Conservation (phyloP, 2,329 filamentous ascomycete genomes). For the Phoma sp. region DNA sequence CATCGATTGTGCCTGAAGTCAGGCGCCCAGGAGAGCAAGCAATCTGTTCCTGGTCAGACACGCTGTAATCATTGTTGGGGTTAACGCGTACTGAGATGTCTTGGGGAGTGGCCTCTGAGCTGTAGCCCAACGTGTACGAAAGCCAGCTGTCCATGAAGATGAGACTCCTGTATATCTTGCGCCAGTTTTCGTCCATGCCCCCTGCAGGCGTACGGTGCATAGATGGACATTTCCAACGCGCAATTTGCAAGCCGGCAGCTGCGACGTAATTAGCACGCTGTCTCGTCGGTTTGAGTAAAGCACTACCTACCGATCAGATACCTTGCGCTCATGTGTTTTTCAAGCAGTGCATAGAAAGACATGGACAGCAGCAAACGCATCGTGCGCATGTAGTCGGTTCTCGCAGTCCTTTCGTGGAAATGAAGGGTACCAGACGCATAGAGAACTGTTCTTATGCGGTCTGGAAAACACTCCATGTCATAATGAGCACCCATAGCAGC, state of each 20-base stretch:
- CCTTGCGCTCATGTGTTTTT: constrained; percentile 50
- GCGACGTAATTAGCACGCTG: constrained; percentile 7
- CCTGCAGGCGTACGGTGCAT: constrained; percentile 7
- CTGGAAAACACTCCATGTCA: constrained; percentile 45
- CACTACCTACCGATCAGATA: constrained; percentile 45
- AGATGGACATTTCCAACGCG: constrained; percentile 40
- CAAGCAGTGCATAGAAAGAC: constrained; percentile 47
- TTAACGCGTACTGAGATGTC: constrained; percentile 37
- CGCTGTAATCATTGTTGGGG: neutral
- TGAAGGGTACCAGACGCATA: constrained; percentile 46
- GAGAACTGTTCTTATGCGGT: constrained; percentile 37
- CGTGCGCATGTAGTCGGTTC: constrained; percentile 41
- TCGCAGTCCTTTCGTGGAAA: constrained; percentile 43
- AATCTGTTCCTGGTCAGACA: constrained; percentile 32
- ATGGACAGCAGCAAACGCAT: constrained; percentile 47
- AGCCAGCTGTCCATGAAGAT: constrained; percentile 52
- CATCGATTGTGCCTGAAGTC: constrained; percentile 32
- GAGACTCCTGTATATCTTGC: constrained; percentile 43
- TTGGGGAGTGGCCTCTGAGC: constrained; percentile 37
- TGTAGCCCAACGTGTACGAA: constrained; percentile 48
- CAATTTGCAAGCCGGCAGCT: constrained; percentile 49
- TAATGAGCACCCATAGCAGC: constrained; percentile 50
- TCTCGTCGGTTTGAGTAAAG: too few relatives aligned
- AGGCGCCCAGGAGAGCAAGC: constrained; percentile 25
- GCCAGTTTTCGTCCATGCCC: constrained; percentile 29